These are phyloP conservation scores for Trichoderma koningii DNA, from an alignment of 2,329 filamentous ascomycete genomes.

Conservation along the genomic window DNA sequence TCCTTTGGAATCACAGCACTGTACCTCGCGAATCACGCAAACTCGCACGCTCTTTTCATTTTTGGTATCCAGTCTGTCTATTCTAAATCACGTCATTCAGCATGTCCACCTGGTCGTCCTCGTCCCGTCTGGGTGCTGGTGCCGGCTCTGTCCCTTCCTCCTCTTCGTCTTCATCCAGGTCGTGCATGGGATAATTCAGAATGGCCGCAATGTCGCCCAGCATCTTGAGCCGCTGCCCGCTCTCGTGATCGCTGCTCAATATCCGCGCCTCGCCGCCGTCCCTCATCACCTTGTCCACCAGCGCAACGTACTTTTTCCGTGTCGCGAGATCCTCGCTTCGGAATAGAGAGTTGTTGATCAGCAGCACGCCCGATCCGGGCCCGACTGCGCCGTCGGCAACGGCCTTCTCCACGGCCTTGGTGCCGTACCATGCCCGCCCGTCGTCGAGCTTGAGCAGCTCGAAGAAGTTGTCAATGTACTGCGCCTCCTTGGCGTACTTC, in stretches of 20 bases:
- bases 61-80: slow-evolving; percentile 7
- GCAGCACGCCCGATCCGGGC: slow-evolving; percentile 76
- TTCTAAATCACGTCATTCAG: slow-evolving; percentile 40
- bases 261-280: slow-evolving; percentile 86
- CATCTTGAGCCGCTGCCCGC: slow-evolving; percentile 79
- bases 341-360: slow-evolving; percentile 88
- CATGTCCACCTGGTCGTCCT: slow-evolving; percentile 38
- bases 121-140: slow-evolving; percentile 29
- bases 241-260: slow-evolving; percentile 93
- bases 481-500: slow-evolving; percentile 82
- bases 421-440: slow-evolving; percentile 87
- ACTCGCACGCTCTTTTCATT: neutral
- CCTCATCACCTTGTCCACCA: slow-evolving; percentile 86
- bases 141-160: slow-evolving; percentile 36
- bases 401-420: slow-evolving; percentile 76
- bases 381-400: slow-evolving; percentile 88
- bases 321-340: slow-evolving; percentile 76
- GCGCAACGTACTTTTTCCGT: slow-evolving; percentile 75
- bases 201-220: slow-evolving; percentile 88
- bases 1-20: neutral
- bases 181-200: slow-evolving; percentile 82
- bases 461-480: slow-evolving; percentile 81
- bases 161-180: slow-evolving; percentile 71
- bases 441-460: slow-evolving; percentile 79
- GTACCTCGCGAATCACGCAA: neutral